Base-by-base conservation (phyloP, 371 early-diverging fungal species). In the Mucor plumbeus region DNA sequence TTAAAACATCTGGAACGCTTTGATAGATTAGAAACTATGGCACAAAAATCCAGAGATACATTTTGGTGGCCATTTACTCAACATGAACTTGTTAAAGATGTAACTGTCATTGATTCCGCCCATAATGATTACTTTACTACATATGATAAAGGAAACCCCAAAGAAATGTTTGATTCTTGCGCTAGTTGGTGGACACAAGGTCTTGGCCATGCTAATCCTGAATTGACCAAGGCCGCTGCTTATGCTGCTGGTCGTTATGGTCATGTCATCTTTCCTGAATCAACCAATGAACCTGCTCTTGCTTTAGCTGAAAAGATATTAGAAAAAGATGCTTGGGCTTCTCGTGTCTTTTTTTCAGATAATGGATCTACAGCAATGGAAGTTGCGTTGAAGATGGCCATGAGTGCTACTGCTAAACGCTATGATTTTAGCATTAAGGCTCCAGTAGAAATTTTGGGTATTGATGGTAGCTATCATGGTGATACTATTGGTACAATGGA, bases 41-140 rank as follows among this genome's bases (percentile, higher is more conserved):
- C 81, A 0, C 73, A 82, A 3, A 80, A 84, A 61, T 88, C 87
- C 0, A 70, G 81, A 34, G 74, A 84, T 4, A 79, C 76, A 0
- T 79, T 94, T 21, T 92, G 94, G 93, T 94, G 92, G 92, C 94
- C 94, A 6, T 94, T 94, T 70, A 94, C 94, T 0, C 94, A 94
- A 62, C 93, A 94, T 58, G 67, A 80, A 17, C 69, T 67, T 0
- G 90, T 91, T 41, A 80, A 85, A 62, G 79, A 82, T n/a, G 86
- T 89, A 6, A 92, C 88, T 3, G 88, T 92, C 7, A 87, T 94
- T 50, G 94, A 94, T 72, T 91, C 93, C 7, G 94, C 94, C 0
- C 82, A 88, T 59, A 72, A 85, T 10, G 94, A 94, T 60, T 69
- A 85, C 55, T 88, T 90, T 74, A 73, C 81, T 8, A 85, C 86